These are phyloP conservation scores for Fusarium mangiferae DNA, from an alignment of 2,329 filamentous ascomycete species.

Conservation along the genomic window DNA sequence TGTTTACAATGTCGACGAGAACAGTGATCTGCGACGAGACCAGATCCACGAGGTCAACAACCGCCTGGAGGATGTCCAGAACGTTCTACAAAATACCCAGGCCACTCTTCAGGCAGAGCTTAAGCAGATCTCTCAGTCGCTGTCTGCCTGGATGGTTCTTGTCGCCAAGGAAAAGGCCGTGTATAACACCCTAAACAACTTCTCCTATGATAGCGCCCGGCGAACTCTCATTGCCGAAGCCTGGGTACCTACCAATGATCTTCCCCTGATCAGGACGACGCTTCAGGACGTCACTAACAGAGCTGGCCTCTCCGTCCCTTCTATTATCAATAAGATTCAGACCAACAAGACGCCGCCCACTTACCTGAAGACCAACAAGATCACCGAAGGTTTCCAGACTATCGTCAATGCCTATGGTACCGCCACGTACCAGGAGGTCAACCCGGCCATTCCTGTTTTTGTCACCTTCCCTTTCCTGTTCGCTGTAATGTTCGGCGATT, in stretches of 20 bases:
- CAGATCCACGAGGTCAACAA: conserved; percentile 98
- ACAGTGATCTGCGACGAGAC: conserved; percentile 92
- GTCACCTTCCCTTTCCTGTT: conserved; percentile 99
- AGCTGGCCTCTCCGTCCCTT: conserved; percentile 94
- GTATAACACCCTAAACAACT: conserved; percentile 93
- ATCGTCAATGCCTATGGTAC: conserved; percentile 99
- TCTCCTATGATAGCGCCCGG: conserved; percentile 94
- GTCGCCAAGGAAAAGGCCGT: conserved; percentile 99
- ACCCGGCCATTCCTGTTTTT: conserved; percentile 93
- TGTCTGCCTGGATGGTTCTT: conserved; percentile 97
- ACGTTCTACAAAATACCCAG: conserved; percentile 94
- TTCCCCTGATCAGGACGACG: conserved; percentile 89
- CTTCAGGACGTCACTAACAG: conserved; percentile 96
- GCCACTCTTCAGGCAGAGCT: conserved; percentile 92
- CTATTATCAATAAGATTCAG: conserved; percentile 96
- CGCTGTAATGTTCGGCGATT: conserved; percentile 99
- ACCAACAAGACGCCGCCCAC: conserved; percentile 98
- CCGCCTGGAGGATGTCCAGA: conserved; percentile 88
- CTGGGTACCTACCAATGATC: conserved; percentile 93
- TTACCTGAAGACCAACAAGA: conserved; percentile 98
- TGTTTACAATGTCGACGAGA: conserved; percentile 97
- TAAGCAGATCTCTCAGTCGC: conserved; percentile 88
- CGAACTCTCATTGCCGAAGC: conserved; percentile 98
- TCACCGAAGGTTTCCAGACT: conserved; percentile 97
- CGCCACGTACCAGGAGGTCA: conserved; percentile 96